These are phyloP conservation scores for Schizothecium vesticola DNA, from an alignment of 495 filamentous ascomycete species.

Conservation along the genomic window DNA sequence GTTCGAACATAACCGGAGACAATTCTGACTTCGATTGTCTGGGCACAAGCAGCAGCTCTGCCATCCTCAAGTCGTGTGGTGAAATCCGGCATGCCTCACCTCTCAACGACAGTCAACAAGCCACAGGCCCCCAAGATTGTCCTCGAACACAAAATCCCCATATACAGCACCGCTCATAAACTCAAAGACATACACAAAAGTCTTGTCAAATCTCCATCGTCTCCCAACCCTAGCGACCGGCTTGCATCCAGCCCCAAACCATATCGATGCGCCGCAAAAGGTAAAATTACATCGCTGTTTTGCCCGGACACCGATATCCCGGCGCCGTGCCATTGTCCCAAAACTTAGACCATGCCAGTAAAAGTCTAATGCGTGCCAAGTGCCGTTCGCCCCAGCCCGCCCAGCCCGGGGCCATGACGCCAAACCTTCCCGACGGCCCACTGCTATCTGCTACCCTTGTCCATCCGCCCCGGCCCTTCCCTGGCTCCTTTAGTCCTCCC, in stretches of 20 bases:
- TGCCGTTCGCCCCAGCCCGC: neutral
- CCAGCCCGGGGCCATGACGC: neutral
- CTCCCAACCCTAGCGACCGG: neutral
- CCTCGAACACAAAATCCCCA: too few relatives aligned
- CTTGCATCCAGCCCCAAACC: neutral
- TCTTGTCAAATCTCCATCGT: neutral
- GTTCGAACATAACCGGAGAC: too few relatives aligned
- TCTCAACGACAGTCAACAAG: too few relatives aligned
- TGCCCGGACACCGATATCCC: neutral
- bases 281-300: slow-evolving; percentile 6
- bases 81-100: too few relatives aligned
- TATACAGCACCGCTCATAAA: too few relatives aligned
- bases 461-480: neutral
- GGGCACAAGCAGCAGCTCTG: too few relatives aligned
- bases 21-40: too few relatives aligned
- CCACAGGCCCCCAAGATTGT: too few relatives aligned
- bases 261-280: neutral
- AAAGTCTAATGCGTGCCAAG: neutral
- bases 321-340: neutral
- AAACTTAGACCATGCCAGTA: neutral
- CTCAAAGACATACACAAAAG: too few relatives aligned
- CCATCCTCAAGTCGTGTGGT: too few relatives aligned
- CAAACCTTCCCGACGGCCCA: neutral
- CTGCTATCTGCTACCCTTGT: neutral
- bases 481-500: neutral